These are phyloP conservation scores for Trichoderma sp. DNA, from an alignment of 2,329 filamentous ascomycete genomes.

Conservation along the genomic window DNA sequence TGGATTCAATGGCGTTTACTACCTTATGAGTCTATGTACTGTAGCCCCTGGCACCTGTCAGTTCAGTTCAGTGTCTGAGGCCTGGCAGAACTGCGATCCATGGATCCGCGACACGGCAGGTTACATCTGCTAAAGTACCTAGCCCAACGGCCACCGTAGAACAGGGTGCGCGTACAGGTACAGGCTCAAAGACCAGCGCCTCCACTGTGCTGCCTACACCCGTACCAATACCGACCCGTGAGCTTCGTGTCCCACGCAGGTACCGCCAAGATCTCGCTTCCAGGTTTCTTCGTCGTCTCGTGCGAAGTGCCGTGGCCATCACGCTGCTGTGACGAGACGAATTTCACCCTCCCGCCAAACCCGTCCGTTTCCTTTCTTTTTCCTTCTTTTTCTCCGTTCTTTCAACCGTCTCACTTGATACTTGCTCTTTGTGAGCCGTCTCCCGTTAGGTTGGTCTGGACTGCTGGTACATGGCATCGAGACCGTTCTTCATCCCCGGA, in stretches of 20 bases:
- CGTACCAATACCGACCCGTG: background rate
- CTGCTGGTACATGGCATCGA: background rate
- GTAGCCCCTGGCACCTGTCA: constrained; percentile 16
- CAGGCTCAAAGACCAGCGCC: background rate
- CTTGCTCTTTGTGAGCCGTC: background rate
- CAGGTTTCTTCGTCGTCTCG: background rate
- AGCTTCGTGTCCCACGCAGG: background rate
- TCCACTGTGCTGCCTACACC: background rate
- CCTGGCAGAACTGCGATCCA: background rate
- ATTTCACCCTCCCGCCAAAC: background rate
- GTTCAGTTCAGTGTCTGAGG: constrained; percentile 10
- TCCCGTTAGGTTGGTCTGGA: background rate
- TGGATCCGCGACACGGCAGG: constrained; percentile 14
- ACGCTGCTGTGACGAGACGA: background rate
- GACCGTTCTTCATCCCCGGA: background rate
- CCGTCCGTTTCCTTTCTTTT: background rate
- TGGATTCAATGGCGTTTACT: background rate
- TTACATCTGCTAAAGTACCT: background rate
- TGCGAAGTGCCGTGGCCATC: background rate
- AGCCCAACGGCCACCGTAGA: background rate
- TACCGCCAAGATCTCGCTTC: background rate
- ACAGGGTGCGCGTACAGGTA: background rate
- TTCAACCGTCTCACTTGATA: background rate
- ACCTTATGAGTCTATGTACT: background rate
- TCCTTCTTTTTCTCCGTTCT: background rate